Evolutionary conservation across 176 grass and related monocot genomes (phyloP), one percentile per base, ranked within the genome.

Genomic region (Carex littledalei): DNA sequence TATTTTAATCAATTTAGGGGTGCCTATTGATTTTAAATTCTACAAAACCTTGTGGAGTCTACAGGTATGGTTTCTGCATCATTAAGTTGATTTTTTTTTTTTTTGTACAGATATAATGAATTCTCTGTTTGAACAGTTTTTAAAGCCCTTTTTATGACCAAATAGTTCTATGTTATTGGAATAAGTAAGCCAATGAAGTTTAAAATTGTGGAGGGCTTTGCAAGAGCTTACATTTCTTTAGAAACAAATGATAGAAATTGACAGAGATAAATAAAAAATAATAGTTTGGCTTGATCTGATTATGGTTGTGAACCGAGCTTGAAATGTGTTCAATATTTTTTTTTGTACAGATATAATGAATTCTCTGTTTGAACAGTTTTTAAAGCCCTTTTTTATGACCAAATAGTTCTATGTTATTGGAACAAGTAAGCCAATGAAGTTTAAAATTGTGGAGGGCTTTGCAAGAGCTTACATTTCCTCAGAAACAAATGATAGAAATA

Each of bases 41-140:
- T 98, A 98, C 91, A 93, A 98, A 75, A 98, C 95, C 65, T 91
- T 98, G 39, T 98, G 95, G 95, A 98, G 91, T 84, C 82, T 98
- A 73, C 95, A 98, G 95, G 95, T 98, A 80, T 87, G 60, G 59
- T 86, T 84, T 84, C 56, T 47, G 18, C 53, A 43, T 61, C 71
- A 49, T 62, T 20, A 39, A 43, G 37, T 63, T 81, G 5, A 63
- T 14, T 67, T 16, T 29, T 39, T 39, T 34, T 26, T 34, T 35
- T 67, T 22, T 66, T 50, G 58, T 65, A 8, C 29, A 67, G 43
- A 13, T 66, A 68, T 53, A 54, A 6, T 49, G 15, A 83, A 67
- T 49, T 55, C 35, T 68, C 81, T 49, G 32, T 83, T 10, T 50
- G 45, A 34, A 34, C 45, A 81, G 39, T 7, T 79, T 57, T 58